Evolutionary conservation across 257 asterid species (phyloP).

Genomic region (Plantago major): DNA sequence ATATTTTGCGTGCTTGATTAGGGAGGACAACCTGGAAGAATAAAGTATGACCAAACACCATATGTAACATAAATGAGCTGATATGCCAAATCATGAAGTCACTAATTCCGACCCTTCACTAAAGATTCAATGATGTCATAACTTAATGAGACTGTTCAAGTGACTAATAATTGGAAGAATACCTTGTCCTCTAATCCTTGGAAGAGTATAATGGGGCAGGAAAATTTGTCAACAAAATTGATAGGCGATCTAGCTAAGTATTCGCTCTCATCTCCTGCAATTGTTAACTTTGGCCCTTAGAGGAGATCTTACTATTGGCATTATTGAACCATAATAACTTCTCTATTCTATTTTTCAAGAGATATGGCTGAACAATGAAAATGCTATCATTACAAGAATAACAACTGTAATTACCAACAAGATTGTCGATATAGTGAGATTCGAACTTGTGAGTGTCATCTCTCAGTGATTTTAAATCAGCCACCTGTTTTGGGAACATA

Average conservation of each 20-base stretch:
- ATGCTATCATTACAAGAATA: not conserved
- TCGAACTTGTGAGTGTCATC: constrained; percentile 87
- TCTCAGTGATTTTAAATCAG: constrained; percentile 66
- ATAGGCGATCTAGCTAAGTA: constrained; percentile 80
- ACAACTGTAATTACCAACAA: constrained; percentile 52
- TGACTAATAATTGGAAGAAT: not conserved
- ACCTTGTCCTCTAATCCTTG: constrained; percentile 98
- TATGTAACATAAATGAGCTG: not conserved
- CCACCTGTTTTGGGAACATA: constrained; percentile 50
- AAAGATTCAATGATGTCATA: too few species aligned
- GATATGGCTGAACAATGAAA: too few species aligned
- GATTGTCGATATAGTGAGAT: constrained; percentile 81
- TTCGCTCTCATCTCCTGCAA: constrained; percentile 57
- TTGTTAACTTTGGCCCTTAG: constrained; percentile 7
- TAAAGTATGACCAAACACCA: not conserved
- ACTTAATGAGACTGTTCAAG: not conserved
- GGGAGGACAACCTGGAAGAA: constrained; percentile 76
- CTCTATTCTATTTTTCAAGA: too few species aligned
- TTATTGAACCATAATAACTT: too few species aligned
- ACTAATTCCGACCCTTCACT: too few species aligned
- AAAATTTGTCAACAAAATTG: constrained; percentile 67
- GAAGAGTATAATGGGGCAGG: constrained; percentile 82
- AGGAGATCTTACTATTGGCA: not conserved
- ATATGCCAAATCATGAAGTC: too few species aligned
- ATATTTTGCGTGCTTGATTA: constrained; percentile 81